Evolutionary conservation across 2,329 filamentous ascomycete genomes (phyloP).

Genomic region (Cercospora zeina): DNA sequence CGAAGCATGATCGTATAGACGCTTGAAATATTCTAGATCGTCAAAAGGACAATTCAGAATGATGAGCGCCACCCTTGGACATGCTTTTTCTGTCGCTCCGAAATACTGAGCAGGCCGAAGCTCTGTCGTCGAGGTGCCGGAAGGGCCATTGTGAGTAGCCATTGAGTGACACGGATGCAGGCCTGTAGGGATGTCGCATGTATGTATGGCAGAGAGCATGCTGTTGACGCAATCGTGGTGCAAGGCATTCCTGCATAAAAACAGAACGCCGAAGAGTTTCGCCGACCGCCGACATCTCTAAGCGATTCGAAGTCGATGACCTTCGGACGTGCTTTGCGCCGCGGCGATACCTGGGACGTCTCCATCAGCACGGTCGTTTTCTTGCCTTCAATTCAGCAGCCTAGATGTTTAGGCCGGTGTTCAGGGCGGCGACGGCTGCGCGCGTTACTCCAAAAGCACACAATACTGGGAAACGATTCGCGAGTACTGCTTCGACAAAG

Average conservation of each 20-base stretch:
- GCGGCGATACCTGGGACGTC: background rate
- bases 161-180: background rate
- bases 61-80: conserved; percentile 48
- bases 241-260: background rate
- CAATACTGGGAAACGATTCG: conserved; percentile 47
- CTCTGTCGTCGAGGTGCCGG: conserved; percentile 1
- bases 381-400: conserved; percentile 14
- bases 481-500: conserved; percentile 61
- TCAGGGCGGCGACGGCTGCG: conserved; percentile 44
- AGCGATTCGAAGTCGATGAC: conserved; percentile 16
- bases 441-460: conserved; percentile 39
- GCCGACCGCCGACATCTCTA: conserved; percentile 16
- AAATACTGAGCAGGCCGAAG: conserved; percentile 33
- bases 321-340: conserved; percentile 19
- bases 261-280: background rate
- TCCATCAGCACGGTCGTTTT: conserved; percentile 18
- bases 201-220: background rate
- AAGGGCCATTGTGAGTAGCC: background rate
- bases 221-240: conserved; percentile 6
- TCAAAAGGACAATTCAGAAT: conserved; percentile 63
- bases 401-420: conserved; percentile 56
- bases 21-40: conserved; percentile 52
- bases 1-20: conserved; percentile 55
- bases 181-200: background rate
- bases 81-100: conserved; percentile 12